Base-by-base conservation (phyloP, 495 filamentous ascomycete genomes). In the Oleoguttula mirabilis region DNA sequence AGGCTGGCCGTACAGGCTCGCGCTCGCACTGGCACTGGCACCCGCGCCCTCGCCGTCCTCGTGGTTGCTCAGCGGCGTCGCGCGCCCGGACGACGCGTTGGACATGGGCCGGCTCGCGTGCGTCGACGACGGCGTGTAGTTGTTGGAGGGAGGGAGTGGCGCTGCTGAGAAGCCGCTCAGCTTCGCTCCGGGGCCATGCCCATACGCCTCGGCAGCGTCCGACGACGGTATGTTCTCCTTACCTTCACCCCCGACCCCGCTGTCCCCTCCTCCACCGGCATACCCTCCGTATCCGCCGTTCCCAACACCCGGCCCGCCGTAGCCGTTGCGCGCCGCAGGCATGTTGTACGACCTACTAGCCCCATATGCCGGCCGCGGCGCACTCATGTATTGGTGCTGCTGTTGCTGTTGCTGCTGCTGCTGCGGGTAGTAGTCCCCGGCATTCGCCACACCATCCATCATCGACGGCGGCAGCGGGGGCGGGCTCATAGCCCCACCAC, bases 11-110 rank as follows among this genome's bases (percentile, higher is more conserved):
- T n/a, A n/a, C n/a, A n/a, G n/a, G n/a, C n/a, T n/a, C n/a, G n/a
- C n/a, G n/a, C n/a, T n/a, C 21, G 79, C 12, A 65, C 74, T 32
- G 74, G 57, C 4, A 65, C 74, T 24, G 70, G 44, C 41, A 22
- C 21, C 21, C 32, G 38, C 39, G 39, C 25, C 41, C 30, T 27
- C 41, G 41, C 32, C 37, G 47, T 52, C 38, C 37, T 37, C 36
- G 20, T 21, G 40, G 11, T 27, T 7, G 45, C 43, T 41, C 48
- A 50, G 19, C 42, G 54, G 42, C 49, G 50, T 36, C 48, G 56
- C 58, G 52, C 57, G 23, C 50, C 57, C 41, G 27, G 56, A 48
- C 31, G 57, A 54, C 41, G 57, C 22, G 1, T 41, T 54, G 42
- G 19, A 54, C 53, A 38, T 60, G 50, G 52, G 52, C 48, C 37